These are phyloP conservation scores for Haematococcus sp. DNA, from an alignment of 139 green algal genomes.

Conservation along the genomic window DNA sequence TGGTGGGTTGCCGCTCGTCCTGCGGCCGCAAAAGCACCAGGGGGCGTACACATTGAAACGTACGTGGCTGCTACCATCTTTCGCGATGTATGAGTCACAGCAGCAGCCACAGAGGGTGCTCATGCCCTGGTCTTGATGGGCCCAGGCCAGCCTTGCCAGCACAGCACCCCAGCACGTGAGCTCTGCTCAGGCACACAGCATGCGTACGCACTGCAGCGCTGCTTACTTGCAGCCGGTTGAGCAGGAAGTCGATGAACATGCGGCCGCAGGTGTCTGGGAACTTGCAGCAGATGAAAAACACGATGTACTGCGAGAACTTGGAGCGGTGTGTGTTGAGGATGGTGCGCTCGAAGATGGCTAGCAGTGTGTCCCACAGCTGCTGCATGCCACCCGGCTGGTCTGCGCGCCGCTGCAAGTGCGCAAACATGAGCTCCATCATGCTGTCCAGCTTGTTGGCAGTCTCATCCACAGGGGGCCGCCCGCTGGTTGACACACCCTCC, in stretches of 20 bases:
- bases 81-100: too few relatives aligned
- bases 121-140: too few relatives aligned
- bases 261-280: conserved; percentile 42
- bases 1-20: conserved; percentile 51
- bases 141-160: too few relatives aligned
- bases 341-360: conserved; percentile 67
- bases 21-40: not conserved
- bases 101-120: too few relatives aligned
- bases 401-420: conserved; percentile 56
- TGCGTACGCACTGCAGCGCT: not conserved
- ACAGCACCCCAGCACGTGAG: too few relatives aligned
- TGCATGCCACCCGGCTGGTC: conserved; percentile 15
- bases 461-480: conserved; percentile 42
- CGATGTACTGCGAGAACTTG: conserved; percentile 91
- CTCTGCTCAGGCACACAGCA: too few relatives aligned
- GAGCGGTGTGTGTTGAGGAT: conserved; percentile 81
- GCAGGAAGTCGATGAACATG: conserved; percentile 57
- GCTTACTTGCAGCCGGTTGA: conserved; percentile 37
- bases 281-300: conserved; percentile 60
- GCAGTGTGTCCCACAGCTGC: conserved; percentile 59
- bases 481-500: not conserved
- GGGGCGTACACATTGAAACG: not conserved
- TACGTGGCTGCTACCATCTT: too few relatives aligned
- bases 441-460: conserved; percentile 86
- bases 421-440: conserved; percentile 83